Evolutionary conservation across 805 yeast genomes (phyloP), one percentile per base, ranked within the genome.

Genomic region (Isabelozyma gotoi): DNA sequence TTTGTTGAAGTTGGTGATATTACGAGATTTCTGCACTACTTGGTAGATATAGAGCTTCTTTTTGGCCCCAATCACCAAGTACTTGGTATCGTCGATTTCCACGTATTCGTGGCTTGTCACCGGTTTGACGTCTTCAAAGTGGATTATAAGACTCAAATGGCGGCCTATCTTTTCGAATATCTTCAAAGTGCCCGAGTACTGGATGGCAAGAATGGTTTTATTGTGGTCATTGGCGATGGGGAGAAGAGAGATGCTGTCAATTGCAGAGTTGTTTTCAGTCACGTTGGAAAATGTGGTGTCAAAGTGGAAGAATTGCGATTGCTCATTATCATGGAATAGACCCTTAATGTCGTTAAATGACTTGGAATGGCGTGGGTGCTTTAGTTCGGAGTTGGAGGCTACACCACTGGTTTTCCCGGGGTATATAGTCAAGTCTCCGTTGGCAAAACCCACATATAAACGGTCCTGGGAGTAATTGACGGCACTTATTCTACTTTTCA

Each of bases 341-440:
- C 51, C 42, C 29, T 58, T 47, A 32, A 56, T 49, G 33, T 61
- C 68, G 38, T 49, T 55, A 41, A 59, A 55, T 1, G 67, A 60
- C 19, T 59, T 58, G 49, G 51, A 51, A 21, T 19, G 31, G 18
- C 40, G 40, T 12, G 36, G 17, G 14, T 54, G 48, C 32, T 42
- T 44, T 21, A 43, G 15, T 15, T 16, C 43, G 46, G n/a, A 51
- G 45, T 16, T 40, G 31, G 31, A 8, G 5, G 15, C 39, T 48
- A 11, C 19, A 2, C 50, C 21, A 7, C 36, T 40, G 15, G 27
- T 35, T 34, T 49, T 54, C 8, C 49, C 51, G 31, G 54, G 47
- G 44, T 59, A 60, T 27, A 66, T 51, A 10, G 55, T 38, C 19
- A 70, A 48, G 48, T 67, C 73, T 5, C 75, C 75, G 50, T 65